Percentiles rank a stretch among this genome's conserved stretches.
Evolutionary conservation across 495 filamentous ascomycete species (phyloP).

Genomic region (Penicillium pulvis): DNA sequence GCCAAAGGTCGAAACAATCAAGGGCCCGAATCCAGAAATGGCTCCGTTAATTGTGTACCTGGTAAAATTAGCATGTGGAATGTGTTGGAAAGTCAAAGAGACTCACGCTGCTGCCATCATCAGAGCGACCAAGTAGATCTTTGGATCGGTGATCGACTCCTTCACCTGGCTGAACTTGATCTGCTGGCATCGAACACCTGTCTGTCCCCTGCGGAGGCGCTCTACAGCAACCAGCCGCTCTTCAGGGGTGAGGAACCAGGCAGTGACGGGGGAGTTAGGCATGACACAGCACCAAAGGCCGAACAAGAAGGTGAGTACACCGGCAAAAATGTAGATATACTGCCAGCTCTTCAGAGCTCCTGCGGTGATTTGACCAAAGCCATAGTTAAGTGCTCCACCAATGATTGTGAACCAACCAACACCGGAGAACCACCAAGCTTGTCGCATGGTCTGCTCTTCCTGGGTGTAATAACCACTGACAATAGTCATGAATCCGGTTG

Average conservation of each 20-base stretch:
- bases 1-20: constrained; percentile 76
- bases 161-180: constrained; percentile 53
- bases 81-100: constrained; percentile 1
- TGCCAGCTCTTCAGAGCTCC: constrained; percentile 63
- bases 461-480: constrained; percentile 68
- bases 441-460: constrained; percentile 64
- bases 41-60: constrained; percentile 74
- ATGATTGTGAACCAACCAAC: constrained; percentile 70
- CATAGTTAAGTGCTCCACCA: constrained; percentile 68
- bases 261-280: constrained; percentile 54
- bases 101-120: constrained; percentile 59
- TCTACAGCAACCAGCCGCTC: constrained; percentile 58
- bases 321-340: constrained; percentile 69
- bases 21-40: constrained; percentile 72
- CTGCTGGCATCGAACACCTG: constrained; percentile 53
- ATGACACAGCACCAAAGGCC: constrained; percentile 62
- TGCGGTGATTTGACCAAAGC: constrained; percentile 63
- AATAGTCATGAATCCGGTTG: constrained; percentile 69
- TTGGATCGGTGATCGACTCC: constrained; percentile 51
- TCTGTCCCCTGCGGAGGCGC: constrained; percentile 53
- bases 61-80: neutral
- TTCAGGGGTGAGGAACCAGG: constrained; percentile 54
- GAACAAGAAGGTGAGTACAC: constrained; percentile 63
- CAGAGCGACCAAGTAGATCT: constrained; percentile 56
- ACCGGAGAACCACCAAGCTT: constrained; percentile 69